phyloP scores from a whole-genome alignment of 768 basidiomycete species.

The Podaxis sp. region DNA sequence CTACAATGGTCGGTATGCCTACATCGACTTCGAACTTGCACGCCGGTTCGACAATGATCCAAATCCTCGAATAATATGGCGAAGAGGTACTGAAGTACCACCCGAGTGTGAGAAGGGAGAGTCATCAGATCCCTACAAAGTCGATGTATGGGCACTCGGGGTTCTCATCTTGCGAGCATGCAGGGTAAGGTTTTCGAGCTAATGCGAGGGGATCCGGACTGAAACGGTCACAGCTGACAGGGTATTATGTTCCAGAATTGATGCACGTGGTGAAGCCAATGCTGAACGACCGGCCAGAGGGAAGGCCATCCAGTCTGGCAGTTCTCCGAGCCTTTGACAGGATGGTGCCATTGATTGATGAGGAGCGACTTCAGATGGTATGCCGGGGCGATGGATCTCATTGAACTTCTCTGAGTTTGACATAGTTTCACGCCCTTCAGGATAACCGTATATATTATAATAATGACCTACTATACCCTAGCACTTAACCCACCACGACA shows the following conservation, averaged over 20 bases:
- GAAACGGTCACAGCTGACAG: slow-evolving; percentile 43
- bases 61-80: slow-evolving; percentile 37
- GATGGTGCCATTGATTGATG: slow-evolving; percentile 32
- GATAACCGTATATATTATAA: neutral
- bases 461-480: slow-evolving; percentile 2
- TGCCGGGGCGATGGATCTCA: slow-evolving; percentile 7
- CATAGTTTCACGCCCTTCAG: neutral
- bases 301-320: slow-evolving; percentile 47
- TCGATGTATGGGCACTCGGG: slow-evolving; percentile 74
- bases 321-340: slow-evolving; percentile 53
- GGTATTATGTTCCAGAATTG: slow-evolving; percentile 59
- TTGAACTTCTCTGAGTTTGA: slow-evolving; percentile 1
- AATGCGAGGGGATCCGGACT: neutral
- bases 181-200: slow-evolving; percentile 42
- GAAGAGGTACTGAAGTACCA: slow-evolving; percentile 64
- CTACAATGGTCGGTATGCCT: slow-evolving; percentile 61
- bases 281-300: slow-evolving; percentile 50
- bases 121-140: slow-evolving; percentile 58
- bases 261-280: slow-evolving; percentile 54
- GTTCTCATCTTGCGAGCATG: slow-evolving; percentile 62
- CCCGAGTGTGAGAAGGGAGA: slow-evolving; percentile 63
- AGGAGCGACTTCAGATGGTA: slow-evolving; percentile 33
- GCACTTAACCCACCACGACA: slow-evolving; percentile 1
- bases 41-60: slow-evolving; percentile 43
- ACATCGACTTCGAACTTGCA: slow-evolving; percentile 73